phyloP scores from a whole-genome alignment of 768 basidiomycete species.

The Leccinum broughii region DNA sequence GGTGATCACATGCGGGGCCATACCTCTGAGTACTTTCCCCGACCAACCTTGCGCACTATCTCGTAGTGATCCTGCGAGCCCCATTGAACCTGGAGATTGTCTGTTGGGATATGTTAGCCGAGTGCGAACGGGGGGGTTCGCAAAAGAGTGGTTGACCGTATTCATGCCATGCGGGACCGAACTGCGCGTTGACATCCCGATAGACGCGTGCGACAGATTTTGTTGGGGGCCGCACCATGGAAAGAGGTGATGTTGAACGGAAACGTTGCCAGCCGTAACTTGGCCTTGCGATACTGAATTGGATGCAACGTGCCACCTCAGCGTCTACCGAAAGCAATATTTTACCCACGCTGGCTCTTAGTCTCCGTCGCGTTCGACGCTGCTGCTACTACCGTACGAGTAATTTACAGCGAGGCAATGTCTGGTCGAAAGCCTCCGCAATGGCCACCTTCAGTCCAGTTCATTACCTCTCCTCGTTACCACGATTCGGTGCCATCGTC shows the following conservation, averaged over 20 bases:
- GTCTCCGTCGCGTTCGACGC: background rate
- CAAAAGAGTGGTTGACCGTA: slow-evolving; percentile 61
- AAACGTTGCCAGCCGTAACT: slow-evolving; percentile 15
- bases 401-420: slow-evolving; percentile 12
- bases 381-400: background rate
- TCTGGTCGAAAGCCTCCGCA: slow-evolving; percentile 32
- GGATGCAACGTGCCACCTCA: slow-evolving; percentile 21
- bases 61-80: slow-evolving; percentile 97
- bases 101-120: slow-evolving; percentile 41
- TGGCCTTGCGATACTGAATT: slow-evolving; percentile 8
- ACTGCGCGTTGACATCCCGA: slow-evolving; percentile 80
- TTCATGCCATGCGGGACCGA: slow-evolving; percentile 93
- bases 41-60: slow-evolving; percentile 93
- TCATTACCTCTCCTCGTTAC: slow-evolving; percentile 51
- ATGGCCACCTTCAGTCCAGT: slow-evolving; percentile 59
- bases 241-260: slow-evolving; percentile 17
- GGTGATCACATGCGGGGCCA: slow-evolving; percentile 18
- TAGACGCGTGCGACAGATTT: slow-evolving; percentile 88
- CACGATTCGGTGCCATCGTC: slow-evolving; percentile 56
- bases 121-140: background rate
- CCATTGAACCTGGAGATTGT: slow-evolving; percentile 98
- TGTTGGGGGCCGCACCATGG: slow-evolving; percentile 70
- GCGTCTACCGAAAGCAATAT: background rate
- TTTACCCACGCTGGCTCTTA: slow-evolving; percentile 31
- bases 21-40: slow-evolving; percentile 96